Conservation (phyloP, 495 filamentous ascomycete genomes). For the Bryoglossum gracile region DNA sequence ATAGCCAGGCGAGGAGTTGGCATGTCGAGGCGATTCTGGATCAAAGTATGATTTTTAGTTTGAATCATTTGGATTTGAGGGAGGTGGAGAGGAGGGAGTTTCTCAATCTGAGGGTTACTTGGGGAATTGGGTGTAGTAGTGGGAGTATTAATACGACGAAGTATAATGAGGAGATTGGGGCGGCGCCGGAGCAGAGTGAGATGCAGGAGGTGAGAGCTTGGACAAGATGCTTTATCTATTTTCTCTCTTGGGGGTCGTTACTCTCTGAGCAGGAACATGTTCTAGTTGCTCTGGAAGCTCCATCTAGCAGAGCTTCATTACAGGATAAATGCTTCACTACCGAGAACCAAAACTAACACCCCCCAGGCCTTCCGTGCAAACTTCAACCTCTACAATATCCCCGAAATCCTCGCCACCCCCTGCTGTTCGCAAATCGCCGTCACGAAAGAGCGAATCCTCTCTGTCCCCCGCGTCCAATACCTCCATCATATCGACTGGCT, state of each 20-base stretch:
- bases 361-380: slow-evolving; percentile 7
- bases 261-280: too few species aligned
- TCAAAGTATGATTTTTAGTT: slow-evolving; percentile 8
- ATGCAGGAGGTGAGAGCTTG: slow-evolving; percentile 10
- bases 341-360: neutral
- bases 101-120: slow-evolving; percentile 9
- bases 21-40: slow-evolving; percentile 5
- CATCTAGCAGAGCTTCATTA: neutral
- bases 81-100: slow-evolving; percentile 6
- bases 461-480: slow-evolving; percentile 6
- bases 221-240: too few species aligned
- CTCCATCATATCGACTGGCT: slow-evolving; percentile 8
- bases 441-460: slow-evolving; percentile 1
- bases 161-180: slow-evolving; percentile 1
- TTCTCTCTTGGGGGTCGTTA: too few species aligned
- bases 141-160: slow-evolving; percentile 3
- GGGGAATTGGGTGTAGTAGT: slow-evolving; percentile 4
- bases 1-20: slow-evolving; percentile 1
- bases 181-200: slow-evolving; percentile 2
- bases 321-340: neutral
- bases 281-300: too few species aligned
- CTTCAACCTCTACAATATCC: slow-evolving; percentile 8
- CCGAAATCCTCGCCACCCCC: slow-evolving; percentile 11
- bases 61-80: slow-evolving; percentile 4
- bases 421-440: slow-evolving; percentile 13